phyloP scores from a whole-genome alignment of 2,329 filamentous ascomycete species.

The Ilyonectria mors-panacis region DNA sequence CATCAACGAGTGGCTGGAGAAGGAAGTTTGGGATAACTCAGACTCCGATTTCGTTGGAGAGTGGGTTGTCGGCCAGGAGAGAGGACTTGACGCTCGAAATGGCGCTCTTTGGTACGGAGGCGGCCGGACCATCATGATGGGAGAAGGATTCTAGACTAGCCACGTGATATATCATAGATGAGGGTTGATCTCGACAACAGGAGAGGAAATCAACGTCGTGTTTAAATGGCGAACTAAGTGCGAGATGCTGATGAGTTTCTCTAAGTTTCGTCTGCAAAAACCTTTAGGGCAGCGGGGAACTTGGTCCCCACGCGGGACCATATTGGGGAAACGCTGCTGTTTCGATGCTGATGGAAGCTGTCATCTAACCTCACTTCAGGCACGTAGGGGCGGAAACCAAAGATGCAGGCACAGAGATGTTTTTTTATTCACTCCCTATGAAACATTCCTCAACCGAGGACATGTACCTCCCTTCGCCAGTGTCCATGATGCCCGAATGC shows the following conservation, averaged over 20 bases:
- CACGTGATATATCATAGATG: constrained; percentile 3
- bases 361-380: constrained; percentile 6
- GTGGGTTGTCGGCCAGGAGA: constrained; percentile 91
- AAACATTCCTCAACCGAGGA: constrained; percentile 61
- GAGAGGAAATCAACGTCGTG: constrained; percentile 10
- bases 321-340: constrained; percentile 6
- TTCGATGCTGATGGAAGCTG: constrained; percentile 19
- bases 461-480: constrained; percentile 64
- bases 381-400: constrained; percentile 1
- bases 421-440: constrained; percentile 62
- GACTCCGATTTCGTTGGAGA: constrained; percentile 70
- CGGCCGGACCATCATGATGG: constrained; percentile 77
- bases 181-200: constrained; percentile 28
- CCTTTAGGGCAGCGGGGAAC: neutral
- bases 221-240: neutral
- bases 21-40: constrained; percentile 76
- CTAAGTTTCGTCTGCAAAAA: neutral
- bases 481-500: constrained; percentile 64
- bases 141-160: constrained; percentile 70
- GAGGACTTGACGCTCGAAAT: constrained; percentile 81
- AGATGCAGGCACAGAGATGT: constrained; percentile 48
- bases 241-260: constrained; percentile 1
- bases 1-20: constrained; percentile 82
- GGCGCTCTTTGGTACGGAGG: constrained; percentile 91
- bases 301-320: neutral